These are phyloP conservation scores for Stephanodiscus triporus DNA, from an alignment of 108 stramenopile species.

Conservation along the genomic window DNA sequence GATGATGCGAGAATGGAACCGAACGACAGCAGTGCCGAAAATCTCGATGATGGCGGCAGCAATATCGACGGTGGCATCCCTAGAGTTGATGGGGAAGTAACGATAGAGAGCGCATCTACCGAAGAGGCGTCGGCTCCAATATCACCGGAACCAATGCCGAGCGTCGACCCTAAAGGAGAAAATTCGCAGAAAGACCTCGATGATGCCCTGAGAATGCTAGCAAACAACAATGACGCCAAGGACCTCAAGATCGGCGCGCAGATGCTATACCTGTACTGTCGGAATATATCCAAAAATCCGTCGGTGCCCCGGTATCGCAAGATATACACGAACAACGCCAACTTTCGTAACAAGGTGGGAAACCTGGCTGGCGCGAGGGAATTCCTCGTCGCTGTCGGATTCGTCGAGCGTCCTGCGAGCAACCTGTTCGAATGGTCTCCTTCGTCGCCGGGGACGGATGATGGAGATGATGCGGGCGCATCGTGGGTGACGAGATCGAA, in stretches of 20 bases:
- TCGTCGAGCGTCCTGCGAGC: conserved; percentile 41
- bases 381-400: conserved; percentile 70
- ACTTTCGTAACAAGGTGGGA: conserved; percentile 68
- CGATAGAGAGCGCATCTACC: not conserved
- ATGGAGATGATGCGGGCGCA: not conserved
- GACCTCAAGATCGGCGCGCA: conserved; percentile 60
- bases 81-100: not conserved
- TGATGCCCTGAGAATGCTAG: conserved; percentile 32
- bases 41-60: not conserved
- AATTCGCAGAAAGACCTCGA: conserved; percentile 23
- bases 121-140: not conserved
- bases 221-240: conserved; percentile 41
- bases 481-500: conserved; percentile 25
- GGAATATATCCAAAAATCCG: conserved; percentile 72
- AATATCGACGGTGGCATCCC: not conserved
- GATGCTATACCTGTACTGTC: conserved; percentile 76
- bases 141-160: not conserved
- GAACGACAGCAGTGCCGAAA: not conserved
- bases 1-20: not conserved
- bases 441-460: not conserved
- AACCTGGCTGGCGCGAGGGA: conserved; percentile 63
- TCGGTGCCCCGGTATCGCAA: conserved; percentile 76
- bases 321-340: conserved; percentile 79
- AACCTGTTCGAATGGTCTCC: conserved; percentile 66
- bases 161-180: not conserved